Conservation (phyloP, 495 filamentous ascomycete genomes). For the Glonium stellatum region DNA sequence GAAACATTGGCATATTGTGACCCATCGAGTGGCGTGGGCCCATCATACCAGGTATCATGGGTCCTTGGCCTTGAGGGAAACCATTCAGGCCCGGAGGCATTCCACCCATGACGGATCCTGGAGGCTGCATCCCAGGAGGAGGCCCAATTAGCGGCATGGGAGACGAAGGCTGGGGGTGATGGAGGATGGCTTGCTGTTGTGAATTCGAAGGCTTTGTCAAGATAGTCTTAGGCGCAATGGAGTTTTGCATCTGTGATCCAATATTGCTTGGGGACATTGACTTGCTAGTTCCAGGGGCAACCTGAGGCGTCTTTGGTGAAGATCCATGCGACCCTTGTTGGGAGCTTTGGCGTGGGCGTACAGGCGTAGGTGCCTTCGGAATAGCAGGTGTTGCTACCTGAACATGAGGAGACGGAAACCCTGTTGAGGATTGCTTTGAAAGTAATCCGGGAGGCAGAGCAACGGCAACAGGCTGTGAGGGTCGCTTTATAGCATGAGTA, state of each 20-base stretch:
- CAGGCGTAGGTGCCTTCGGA: constrained; percentile 75
- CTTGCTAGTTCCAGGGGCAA: constrained; percentile 50
- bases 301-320: constrained; percentile 57
- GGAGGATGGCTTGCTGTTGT: constrained; percentile 33
- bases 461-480: constrained; percentile 42
- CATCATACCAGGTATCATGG: constrained; percentile 33
- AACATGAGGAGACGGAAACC: constrained; percentile 69
- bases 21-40: constrained; percentile 25
- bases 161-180: constrained; percentile 45
- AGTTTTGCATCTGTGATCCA: constrained; percentile 46
- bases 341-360: constrained; percentile 65
- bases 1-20: constrained; percentile 28
- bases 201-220: constrained; percentile 31
- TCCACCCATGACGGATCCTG: constrained; percentile 41
- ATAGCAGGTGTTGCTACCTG: constrained; percentile 70
- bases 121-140: constrained; percentile 46
- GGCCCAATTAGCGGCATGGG: constrained; percentile 48
- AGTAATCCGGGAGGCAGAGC: constrained; percentile 52
- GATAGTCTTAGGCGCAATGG: constrained; percentile 30
- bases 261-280: constrained; percentile 56
- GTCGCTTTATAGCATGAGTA: constrained; percentile 35
- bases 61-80: constrained; percentile 27
- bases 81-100: constrained; percentile 35
- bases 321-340: constrained; percentile 71
- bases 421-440: constrained; percentile 39